A percentile compares a stretch with the other conserved stretches of the same genome.
phyloP scores from a whole-genome alignment of 768 basidiomycete genomes.

The Macrolepiota fuliginosa region DNA sequence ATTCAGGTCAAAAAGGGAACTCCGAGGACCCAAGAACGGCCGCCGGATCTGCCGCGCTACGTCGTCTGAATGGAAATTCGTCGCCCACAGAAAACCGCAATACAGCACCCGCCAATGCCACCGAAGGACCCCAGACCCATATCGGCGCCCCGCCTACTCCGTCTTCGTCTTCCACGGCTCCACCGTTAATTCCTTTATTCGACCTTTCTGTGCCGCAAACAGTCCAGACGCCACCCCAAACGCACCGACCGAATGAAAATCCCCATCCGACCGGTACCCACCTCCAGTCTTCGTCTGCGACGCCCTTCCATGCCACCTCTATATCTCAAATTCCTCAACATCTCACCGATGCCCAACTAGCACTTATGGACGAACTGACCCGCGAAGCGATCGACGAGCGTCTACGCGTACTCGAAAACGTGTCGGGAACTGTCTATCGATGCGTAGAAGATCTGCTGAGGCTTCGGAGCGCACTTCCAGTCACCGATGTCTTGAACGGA shows the following conservation, averaged over 20 bases:
- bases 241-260: not conserved
- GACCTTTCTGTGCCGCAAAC: conserved; percentile 18
- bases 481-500: not conserved
- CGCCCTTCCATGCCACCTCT: not conserved
- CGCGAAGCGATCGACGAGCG: conserved; percentile 85
- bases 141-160: not conserved
- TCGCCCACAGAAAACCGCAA: not conserved
- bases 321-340: conserved; percentile 40
- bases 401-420: conserved; percentile 72
- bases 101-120: not conserved
- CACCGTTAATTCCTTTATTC: conserved; percentile 31
- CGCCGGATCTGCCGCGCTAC: conserved; percentile 67
- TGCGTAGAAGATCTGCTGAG: conserved; percentile 79
- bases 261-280: not conserved
- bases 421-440: conserved; percentile 68
- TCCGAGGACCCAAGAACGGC: conserved; percentile 35
- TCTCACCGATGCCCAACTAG: conserved; percentile 61
- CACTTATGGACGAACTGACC: conserved; percentile 62
- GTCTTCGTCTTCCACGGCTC: conserved; percentile 20
- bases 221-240: not conserved
- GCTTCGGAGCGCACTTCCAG: conserved; percentile 69
- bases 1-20: not conserved
- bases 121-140: not conserved
- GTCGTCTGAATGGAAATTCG: conserved; percentile 34
- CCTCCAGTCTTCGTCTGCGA: not conserved